These are phyloP conservation scores for Escovopsis sp. DNA, from an alignment of 2,329 filamentous ascomycete genomes.

Conservation along the genomic window DNA sequence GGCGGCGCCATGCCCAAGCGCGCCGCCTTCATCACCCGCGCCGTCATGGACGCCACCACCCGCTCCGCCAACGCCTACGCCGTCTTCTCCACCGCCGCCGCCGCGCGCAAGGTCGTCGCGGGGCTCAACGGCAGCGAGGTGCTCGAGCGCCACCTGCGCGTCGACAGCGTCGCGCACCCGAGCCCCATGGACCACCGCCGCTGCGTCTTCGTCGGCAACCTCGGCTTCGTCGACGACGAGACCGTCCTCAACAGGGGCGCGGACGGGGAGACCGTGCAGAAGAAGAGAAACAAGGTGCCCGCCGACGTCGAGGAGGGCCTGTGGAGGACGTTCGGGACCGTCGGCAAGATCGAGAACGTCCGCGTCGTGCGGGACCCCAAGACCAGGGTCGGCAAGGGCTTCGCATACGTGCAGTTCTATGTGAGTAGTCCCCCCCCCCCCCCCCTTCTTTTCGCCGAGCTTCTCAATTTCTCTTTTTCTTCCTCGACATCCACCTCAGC, in stretches of 20 bases:
- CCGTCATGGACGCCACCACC: conserved; percentile 80
- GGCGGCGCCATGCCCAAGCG: conserved; percentile 70
- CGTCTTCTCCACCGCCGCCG: conserved; percentile 64
- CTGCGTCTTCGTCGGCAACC: conserved; percentile 91
- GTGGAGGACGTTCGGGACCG: conserved; percentile 63
- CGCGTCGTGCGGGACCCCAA: conserved; percentile 79
- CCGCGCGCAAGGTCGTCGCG: conserved; percentile 61
- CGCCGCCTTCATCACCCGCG: conserved; percentile 83
- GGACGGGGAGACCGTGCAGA: conserved; percentile 51
- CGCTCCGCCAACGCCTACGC: conserved; percentile 90
- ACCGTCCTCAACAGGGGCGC: conserved; percentile 50
- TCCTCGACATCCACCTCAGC: too few species aligned
- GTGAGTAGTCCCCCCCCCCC: conserved; percentile 24
- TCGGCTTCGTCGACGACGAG: conserved; percentile 92
- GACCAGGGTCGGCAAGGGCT: conserved; percentile 88
- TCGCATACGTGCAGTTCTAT: conserved; percentile 94
- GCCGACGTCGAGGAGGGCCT: conserved; percentile 87
- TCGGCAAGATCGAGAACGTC: conserved; percentile 80
- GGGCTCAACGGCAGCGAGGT: conserved; percentile 73
- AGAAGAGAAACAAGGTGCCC: conserved; percentile 60
- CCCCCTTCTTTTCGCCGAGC: background rate
- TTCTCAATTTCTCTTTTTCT: background rate
- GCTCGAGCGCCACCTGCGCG: conserved; percentile 75
- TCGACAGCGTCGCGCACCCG: conserved; percentile 83
- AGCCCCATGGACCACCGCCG: conserved; percentile 68